These are phyloP conservation scores for Candida suzukii DNA, from an alignment of 805 yeast genomes.

Conservation along the genomic window DNA sequence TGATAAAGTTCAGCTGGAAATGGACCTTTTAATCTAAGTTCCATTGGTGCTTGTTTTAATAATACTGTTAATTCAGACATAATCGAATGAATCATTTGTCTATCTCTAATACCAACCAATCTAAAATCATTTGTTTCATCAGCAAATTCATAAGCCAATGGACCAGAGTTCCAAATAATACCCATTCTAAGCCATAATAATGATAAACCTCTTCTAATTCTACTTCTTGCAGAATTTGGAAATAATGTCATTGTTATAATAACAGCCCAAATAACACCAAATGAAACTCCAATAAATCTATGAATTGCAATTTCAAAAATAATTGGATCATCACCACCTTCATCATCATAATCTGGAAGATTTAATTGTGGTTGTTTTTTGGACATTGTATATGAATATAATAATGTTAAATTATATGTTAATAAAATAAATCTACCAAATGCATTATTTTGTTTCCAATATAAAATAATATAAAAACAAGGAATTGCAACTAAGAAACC, in stretches of 20 bases:
- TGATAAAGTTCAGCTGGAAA: constrained; percentile 52
- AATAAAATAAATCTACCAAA: constrained; percentile 65
- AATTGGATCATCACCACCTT: constrained; percentile 65
- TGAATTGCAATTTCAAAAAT: constrained; percentile 73
- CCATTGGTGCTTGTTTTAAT: constrained; percentile 67
- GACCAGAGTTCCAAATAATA: constrained; percentile 72
- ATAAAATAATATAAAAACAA: constrained; percentile 51
- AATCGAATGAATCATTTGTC: constrained; percentile 38
- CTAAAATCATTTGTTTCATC: constrained; percentile 16
- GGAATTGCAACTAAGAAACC: constrained; percentile 43
- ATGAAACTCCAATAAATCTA: constrained; percentile 62
- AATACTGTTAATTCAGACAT: constrained; percentile 54
- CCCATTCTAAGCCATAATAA: constrained; percentile 77
- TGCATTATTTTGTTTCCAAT: constrained; percentile 58
- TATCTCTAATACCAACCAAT: constrained; percentile 37
- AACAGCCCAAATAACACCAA: constrained; percentile 75
- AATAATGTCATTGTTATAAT: constrained; percentile 56
- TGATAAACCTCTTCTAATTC: constrained; percentile 59
- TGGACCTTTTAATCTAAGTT: constrained; percentile 65
- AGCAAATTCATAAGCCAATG: constrained; percentile 39
- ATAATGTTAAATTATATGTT: constrained; percentile 71
- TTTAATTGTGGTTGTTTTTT: constrained; percentile 49
- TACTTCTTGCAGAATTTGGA: constrained; percentile 70
- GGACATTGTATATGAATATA: constrained; percentile 66
- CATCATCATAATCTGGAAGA: constrained; percentile 32